Base-by-base conservation (phyloP, 169 alveolate genomes). In the Plasmodium inui region DNA sequence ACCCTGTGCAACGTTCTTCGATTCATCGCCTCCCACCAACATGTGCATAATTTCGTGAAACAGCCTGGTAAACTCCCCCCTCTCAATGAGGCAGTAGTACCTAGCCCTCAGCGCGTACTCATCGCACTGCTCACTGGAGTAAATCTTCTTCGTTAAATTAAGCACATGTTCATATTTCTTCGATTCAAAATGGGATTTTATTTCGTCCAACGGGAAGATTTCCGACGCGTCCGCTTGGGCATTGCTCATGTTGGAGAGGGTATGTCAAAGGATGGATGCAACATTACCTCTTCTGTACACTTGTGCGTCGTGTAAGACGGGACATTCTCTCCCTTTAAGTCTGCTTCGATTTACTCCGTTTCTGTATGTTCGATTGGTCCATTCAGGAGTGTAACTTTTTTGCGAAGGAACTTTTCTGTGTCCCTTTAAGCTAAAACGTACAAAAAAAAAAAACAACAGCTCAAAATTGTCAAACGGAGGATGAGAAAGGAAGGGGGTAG, bases 71-170 rank as follows among this genome's bases (percentile, higher is more conserved):
- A 28, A 86, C 4, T 76, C 73, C 26, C 67, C 70, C 44, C 6
- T 28, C 46, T 86, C 86, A 10, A 86, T 86, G 6, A 86, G 61
- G 12, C 82, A 76, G 28, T 67, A 86, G 81, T 74, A 86, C 30
- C 93, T 74, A 19, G 93, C 76, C 46, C 71, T 86, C 41, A 86
- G 41, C 3, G 76, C 79, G 55, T 30, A 32, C 17, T 74, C 81
- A 37, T 57, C 67, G 14, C 41, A 74, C 37, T 41, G 10, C 26
- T 86, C 81, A 34, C n/a, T 41, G 46, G 57, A 57, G 81, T 74
- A 86, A 30, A 86, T 76, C 39, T 70, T 71, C 28, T 67, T 84
- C 32, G 92, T 84, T 71, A 84, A 41, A 0, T 74, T 19, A 17
- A 78, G 34, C n/a, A 74, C 93, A 53, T 86, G 46, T 14, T 73